Evolutionary conservation across 2,329 filamentous ascomycete genomes (phyloP).

Genomic region (Pseudodiploospora longispora): DNA sequence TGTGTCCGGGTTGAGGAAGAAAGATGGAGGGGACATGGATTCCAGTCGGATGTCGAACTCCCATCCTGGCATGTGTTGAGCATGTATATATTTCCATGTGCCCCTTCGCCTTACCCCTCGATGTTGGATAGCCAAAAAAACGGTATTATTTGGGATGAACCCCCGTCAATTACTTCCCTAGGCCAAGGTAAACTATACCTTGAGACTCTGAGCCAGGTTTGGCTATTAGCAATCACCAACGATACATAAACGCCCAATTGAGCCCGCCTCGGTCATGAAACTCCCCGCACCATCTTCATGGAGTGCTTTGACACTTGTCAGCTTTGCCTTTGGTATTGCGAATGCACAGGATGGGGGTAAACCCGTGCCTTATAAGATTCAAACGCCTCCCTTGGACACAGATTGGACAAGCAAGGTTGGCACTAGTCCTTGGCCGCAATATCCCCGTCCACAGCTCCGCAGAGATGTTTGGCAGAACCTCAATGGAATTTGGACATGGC

Average conservation of each 20-base stretch:
- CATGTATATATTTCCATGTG: too few relatives aligned
- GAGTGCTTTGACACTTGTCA: constrained; percentile 1
- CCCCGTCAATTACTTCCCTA: too few relatives aligned
- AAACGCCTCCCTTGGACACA: constrained; percentile 37
- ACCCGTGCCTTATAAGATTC: constrained; percentile 24
- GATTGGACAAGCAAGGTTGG: constrained; percentile 46
- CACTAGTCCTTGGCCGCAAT: constrained; percentile 47
- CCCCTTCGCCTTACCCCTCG: too few relatives aligned
- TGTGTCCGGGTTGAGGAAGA: too few relatives aligned
- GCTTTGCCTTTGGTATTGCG: neutral
- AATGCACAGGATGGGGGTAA: constrained; percentile 1
- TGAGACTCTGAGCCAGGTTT: too few relatives aligned
- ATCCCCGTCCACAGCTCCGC: constrained; percentile 48
- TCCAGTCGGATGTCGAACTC: too few relatives aligned
- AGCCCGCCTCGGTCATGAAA: neutral
- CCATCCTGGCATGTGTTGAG: too few relatives aligned
- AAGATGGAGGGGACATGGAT: too few relatives aligned
- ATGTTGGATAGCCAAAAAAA: too few relatives aligned
- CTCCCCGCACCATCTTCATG: neutral
- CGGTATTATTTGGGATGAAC: too few relatives aligned
- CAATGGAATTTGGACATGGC: constrained; percentile 52
- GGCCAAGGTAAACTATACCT: too few relatives aligned
- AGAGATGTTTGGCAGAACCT: constrained; percentile 47
- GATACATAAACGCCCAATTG: neutral
- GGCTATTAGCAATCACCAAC: too few relatives aligned